These are phyloP conservation scores for Umbelopsis sp. DNA, from an alignment of 192 early-diverging fungal species.

Conservation along the genomic window DNA sequence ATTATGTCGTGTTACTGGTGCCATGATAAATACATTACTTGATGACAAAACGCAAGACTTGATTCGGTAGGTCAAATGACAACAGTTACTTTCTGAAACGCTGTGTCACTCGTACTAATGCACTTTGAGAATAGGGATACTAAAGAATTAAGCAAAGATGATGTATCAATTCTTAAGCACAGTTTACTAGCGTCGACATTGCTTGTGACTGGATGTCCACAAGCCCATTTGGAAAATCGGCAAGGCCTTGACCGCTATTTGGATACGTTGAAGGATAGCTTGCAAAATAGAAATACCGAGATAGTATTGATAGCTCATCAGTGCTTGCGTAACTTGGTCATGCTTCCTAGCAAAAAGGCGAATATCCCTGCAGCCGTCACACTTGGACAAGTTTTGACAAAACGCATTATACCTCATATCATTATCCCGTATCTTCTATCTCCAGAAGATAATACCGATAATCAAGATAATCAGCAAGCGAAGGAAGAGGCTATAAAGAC, in stretches of 20 bases:
- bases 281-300: slow-evolving; percentile 21
- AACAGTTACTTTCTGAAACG: too few relatives aligned
- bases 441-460: slow-evolving; percentile 9
- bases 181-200: slow-evolving; percentile 30
- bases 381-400: slow-evolving; percentile 32
- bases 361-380: slow-evolving; percentile 1
- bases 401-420: slow-evolving; percentile 32
- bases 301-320: slow-evolving; percentile 38
- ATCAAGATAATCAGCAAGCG: slow-evolving; percentile 28
- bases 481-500: slow-evolving; percentile 54
- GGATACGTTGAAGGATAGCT: slow-evolving; percentile 15
- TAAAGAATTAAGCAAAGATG: neutral
- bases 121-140: neutral
- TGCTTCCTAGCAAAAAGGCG: slow-evolving; percentile 33
- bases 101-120: neutral
- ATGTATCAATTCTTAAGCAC: slow-evolving; percentile 23
- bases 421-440: slow-evolving; percentile 26
- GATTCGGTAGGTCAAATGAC: slow-evolving; percentile 15
- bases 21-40: slow-evolving; percentile 30
- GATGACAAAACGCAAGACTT: slow-evolving; percentile 12
- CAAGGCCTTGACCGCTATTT: slow-evolving; percentile 18
- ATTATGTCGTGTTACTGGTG: slow-evolving; percentile 26
- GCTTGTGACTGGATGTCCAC: slow-evolving; percentile 37
- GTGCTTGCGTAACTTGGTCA: slow-evolving; percentile 41
- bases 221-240: slow-evolving; percentile 22